phyloP scores from a whole-genome alignment of 1,139 yeast species.

The Geotrichum klebahnii region DNA sequence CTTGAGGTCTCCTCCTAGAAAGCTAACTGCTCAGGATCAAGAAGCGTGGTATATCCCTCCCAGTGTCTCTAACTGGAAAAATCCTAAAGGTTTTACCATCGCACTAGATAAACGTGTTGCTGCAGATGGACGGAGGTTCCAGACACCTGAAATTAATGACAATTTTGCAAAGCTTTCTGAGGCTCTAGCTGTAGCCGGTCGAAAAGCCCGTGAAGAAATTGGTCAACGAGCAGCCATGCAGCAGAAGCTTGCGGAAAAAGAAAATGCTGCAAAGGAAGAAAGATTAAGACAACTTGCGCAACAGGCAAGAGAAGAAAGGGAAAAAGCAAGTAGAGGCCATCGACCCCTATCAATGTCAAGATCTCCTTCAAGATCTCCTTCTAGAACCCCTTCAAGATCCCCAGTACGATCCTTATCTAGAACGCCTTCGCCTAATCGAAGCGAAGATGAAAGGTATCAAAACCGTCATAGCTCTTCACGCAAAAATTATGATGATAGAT shows the following conservation, averaged over 20 bases:
- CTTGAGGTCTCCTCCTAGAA: conserved; percentile 48
- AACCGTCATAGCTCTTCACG: not conserved
- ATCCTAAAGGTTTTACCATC: conserved; percentile 84
- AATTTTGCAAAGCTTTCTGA: conserved; percentile 61
- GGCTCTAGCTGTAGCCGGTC: conserved; percentile 74
- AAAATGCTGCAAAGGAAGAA: conserved; percentile 57
- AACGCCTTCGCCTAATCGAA: not conserved
- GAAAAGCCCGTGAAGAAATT: conserved; percentile 67
- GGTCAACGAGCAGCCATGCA: conserved; percentile 55
- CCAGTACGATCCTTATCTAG: not conserved
- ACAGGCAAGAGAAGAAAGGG: conserved; percentile 47
- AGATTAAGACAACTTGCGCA: conserved; percentile 57
- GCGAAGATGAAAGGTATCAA: not conserved
- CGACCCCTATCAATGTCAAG: conserved; percentile 7
- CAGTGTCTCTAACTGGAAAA: conserved; percentile 93
- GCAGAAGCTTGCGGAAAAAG: conserved; percentile 52
- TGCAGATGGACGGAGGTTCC: conserved; percentile 48
- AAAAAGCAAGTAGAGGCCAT: conserved; percentile 10
- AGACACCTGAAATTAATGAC: conserved; percentile 48
- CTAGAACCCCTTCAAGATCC: conserved; percentile 6
- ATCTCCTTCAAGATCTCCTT: conserved; percentile 11
- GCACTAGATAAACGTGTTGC: conserved; percentile 73
- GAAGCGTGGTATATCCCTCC: conserved; percentile 87
- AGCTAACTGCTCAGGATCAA: conserved; percentile 70
- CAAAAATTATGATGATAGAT: not conserved